A percentile compares a stretch with the other conserved stretches of the same genome.
phyloP scores from a whole-genome alignment of 2,329 filamentous ascomycete species.

The Fusarium sterilihyphosum region DNA sequence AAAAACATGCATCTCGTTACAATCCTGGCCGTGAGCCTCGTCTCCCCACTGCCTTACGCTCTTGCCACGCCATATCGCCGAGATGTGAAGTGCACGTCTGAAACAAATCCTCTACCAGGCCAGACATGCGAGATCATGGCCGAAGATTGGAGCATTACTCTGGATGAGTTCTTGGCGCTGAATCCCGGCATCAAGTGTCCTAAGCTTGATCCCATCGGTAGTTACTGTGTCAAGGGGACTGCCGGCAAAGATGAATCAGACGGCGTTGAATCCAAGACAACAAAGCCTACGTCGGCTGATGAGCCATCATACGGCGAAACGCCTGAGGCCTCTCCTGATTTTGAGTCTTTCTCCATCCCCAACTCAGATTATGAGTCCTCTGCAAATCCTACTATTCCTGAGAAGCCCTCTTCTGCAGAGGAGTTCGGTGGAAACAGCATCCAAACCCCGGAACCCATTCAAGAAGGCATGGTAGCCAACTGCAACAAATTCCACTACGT shows the following conservation, averaged over 20 bases:
- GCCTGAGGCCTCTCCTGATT: fast-evolving
- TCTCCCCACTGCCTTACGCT: not conserved
- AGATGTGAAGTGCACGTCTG: not conserved
- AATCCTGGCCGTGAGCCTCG: not conserved
- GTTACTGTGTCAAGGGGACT: not conserved
- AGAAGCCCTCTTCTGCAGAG: not conserved
- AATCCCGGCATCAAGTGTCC: not conserved
- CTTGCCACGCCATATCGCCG: not conserved
- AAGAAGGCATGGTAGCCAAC: not conserved
- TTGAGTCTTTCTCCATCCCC: not conserved
- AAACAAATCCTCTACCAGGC: not conserved
- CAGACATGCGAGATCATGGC: not conserved
- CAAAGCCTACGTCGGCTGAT: not conserved
- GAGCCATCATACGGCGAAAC: no score
- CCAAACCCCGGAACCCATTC: not conserved
- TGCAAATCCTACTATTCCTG: not conserved
- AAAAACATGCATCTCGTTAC: not conserved
- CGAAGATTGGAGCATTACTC: not conserved
- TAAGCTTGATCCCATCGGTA: not conserved
- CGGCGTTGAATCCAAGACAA: not conserved
- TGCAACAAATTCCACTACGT: slow-evolving; percentile 14
- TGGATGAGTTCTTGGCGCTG: not conserved
- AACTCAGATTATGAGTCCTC: not conserved
- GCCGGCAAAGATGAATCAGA: not conserved
- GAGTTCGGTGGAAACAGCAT: not conserved